These are phyloP conservation scores for Erodium maritimum DNA, from an alignment of 345 rosid species.

Conservation along the genomic window DNA sequence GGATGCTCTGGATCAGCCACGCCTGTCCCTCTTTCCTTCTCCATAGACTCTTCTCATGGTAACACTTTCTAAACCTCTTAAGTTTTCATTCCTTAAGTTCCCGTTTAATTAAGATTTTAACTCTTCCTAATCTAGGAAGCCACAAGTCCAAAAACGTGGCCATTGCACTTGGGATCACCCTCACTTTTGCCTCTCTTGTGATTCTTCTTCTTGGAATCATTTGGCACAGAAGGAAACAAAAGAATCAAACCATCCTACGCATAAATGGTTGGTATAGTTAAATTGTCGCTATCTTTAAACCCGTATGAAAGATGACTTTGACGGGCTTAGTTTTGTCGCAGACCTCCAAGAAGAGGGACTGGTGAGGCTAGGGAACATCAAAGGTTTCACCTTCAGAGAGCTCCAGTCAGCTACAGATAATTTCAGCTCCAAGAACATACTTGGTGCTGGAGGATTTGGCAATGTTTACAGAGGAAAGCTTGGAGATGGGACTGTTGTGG, in stretches of 20 bases:
- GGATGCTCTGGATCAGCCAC: conserved; percentile 55
- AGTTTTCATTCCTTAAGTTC: not conserved
- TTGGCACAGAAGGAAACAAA: conserved; percentile 42
- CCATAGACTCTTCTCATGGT: conserved; percentile 50
- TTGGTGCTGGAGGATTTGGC: conserved; percentile 91
- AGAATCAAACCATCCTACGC: conserved; percentile 26
- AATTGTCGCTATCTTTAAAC: not conserved
- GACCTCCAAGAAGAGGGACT: conserved; percentile 67
- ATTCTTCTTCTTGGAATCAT: conserved; percentile 40
- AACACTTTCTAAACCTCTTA: conserved; percentile 5
- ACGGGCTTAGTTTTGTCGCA: conserved; percentile 12
- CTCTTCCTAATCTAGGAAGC: conserved; percentile 18
- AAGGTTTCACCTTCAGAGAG: conserved; percentile 73
- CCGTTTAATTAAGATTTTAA: not conserved
- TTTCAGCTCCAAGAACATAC: conserved; percentile 70
- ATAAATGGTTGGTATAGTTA: conserved; percentile 42
- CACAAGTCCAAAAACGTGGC: conserved; percentile 53
- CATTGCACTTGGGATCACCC: conserved; percentile 55
- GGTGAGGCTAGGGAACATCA: conserved; percentile 63
- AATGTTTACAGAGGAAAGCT: conserved; percentile 89
- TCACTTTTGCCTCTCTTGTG: conserved; percentile 38
- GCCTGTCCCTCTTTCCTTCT: conserved; percentile 37
- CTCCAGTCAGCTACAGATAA: conserved; percentile 69
- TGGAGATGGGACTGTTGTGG: conserved; percentile 58
- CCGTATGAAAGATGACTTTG: not conserved